phyloP scores from a whole-genome alignment of 345 rosid genomes.

The Diplotaxis tenuifolia region DNA sequence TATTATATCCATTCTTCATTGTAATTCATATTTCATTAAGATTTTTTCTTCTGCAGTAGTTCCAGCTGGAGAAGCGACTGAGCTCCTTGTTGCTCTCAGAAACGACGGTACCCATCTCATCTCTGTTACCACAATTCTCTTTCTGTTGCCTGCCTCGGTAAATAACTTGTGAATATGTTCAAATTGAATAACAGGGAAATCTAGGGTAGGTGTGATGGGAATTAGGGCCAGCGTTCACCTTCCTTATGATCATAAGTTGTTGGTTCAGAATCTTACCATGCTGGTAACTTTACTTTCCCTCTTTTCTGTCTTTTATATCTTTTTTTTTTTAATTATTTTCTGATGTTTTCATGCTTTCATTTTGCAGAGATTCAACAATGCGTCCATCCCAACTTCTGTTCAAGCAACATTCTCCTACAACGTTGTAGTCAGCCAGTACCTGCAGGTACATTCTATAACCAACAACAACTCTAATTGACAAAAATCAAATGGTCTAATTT shows the following conservation, averaged over 20 bases:
- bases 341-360: not conserved
- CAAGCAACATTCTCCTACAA: slow-evolving; percentile 88
- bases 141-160: not conserved
- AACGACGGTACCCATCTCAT: slow-evolving; percentile 86
- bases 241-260: slow-evolving; percentile 65
- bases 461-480: not conserved
- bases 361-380: slow-evolving; percentile 83
- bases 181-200: slow-evolving; percentile 54
- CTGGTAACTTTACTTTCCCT: no score
- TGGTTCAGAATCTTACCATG: slow-evolving; percentile 86
- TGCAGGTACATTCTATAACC: slow-evolving; percentile 57
- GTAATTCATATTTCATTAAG: not conserved
- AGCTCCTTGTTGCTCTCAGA: slow-evolving; percentile 78
- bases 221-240: slow-evolving; percentile 90
- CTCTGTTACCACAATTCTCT: not conserved
- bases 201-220: slow-evolving; percentile 62
- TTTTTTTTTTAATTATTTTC: no score
- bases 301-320: no score
- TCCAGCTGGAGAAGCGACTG: slow-evolving; percentile 84
- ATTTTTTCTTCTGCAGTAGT: slow-evolving; percentile 52
- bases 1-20: not conserved
- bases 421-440: slow-evolving; percentile 85
- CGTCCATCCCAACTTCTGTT: slow-evolving; percentile 69
- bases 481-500: not conserved
- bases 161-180: not conserved